These are phyloP conservation scores for Talaromyces sp. DNA, from an alignment of 2,329 filamentous ascomycete genomes.

Conservation along the genomic window DNA sequence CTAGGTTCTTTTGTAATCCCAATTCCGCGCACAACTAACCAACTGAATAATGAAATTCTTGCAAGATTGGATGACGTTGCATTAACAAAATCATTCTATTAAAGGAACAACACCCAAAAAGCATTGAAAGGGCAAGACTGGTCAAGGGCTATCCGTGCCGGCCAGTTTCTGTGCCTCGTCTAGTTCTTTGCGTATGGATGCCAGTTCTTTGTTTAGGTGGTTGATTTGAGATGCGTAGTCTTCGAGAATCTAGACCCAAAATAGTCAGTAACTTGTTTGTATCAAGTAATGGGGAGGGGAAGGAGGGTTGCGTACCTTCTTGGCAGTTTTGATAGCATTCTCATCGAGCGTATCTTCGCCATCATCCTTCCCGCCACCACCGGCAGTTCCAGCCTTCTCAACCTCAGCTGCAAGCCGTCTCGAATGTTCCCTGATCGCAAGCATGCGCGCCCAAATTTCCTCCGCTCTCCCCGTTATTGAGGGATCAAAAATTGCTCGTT, in stretches of 20 bases:
- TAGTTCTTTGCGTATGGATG: slow-evolving; percentile 58
- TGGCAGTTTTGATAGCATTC: slow-evolving; percentile 56
- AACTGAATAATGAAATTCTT: neutral
- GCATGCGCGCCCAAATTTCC: slow-evolving; percentile 66
- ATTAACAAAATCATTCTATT: neutral
- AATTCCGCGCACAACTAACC: neutral
- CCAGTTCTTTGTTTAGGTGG: slow-evolving; percentile 61
- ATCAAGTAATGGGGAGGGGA: neutral
- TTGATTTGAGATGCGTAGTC: slow-evolving; percentile 51
- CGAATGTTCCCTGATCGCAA: slow-evolving; percentile 58
- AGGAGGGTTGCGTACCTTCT: slow-evolving; percentile 50
- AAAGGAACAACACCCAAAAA: neutral
- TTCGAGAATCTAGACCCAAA: slow-evolving; percentile 45
- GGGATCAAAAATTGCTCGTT: slow-evolving; percentile 59
- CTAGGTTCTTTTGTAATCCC: neutral
- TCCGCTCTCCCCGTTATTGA: slow-evolving; percentile 59
- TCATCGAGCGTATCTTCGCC: slow-evolving; percentile 52
- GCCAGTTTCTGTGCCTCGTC: slow-evolving; percentile 50
- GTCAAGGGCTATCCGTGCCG: slow-evolving; percentile 23
- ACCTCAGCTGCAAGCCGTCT: slow-evolving; percentile 59
- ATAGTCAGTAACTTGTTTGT: neutral
- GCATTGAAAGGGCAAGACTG: neutral
- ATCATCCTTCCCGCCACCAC: slow-evolving; percentile 32
- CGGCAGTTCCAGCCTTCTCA: slow-evolving; percentile 50
- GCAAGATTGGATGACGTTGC: neutral